Conservation (phyloP, 2,329 filamentous ascomycete genomes). For the Talaromyces sp. region DNA sequence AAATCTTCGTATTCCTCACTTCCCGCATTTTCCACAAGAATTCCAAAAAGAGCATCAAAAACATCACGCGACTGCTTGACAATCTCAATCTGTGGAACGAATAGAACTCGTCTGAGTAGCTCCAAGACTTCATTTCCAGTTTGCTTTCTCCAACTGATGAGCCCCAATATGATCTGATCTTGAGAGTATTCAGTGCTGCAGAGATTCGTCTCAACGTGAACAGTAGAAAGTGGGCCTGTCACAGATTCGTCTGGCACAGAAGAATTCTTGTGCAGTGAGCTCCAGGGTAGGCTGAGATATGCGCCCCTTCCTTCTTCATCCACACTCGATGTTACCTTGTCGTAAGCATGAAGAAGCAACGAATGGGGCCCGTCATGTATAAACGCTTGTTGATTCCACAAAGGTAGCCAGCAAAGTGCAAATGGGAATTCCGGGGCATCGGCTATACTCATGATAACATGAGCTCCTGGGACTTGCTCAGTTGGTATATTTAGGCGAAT, state of each 20-base stretch:
- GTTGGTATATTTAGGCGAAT: conserved; percentile 75
- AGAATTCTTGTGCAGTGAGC: conserved; percentile 62
- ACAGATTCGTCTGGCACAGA: conserved; percentile 68
- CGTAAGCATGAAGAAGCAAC: conserved; percentile 81
- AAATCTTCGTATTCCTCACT: conserved; percentile 90
- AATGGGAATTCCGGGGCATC: conserved; percentile 86
- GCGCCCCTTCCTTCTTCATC: conserved; percentile 69
- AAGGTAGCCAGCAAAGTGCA: conserved; percentile 84
- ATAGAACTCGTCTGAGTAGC: conserved; percentile 77
- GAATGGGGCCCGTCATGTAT: conserved; percentile 79
- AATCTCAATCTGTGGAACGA: conserved; percentile 95
- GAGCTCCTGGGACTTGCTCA: conserved; percentile 74
- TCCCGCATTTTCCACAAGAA: conserved; percentile 85
- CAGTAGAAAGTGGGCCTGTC: conserved; percentile 73
- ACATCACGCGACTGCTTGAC: conserved; percentile 90
- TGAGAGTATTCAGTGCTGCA: conserved; percentile 96
- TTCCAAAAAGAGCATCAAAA: conserved; percentile 85
- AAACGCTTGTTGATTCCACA: conserved; percentile 92
- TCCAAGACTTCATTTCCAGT: conserved; percentile 68
- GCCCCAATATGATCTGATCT: conserved; percentile 76
- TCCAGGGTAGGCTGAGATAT: conserved; percentile 83
- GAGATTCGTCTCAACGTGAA: conserved; percentile 78
- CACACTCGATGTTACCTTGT: conserved; percentile 78
- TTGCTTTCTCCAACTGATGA: conserved; percentile 82
- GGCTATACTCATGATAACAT: conserved; percentile 85